Base-by-base conservation (phyloP, 2,329 filamentous ascomycete genomes). In the Hypoxylon sp. region DNA sequence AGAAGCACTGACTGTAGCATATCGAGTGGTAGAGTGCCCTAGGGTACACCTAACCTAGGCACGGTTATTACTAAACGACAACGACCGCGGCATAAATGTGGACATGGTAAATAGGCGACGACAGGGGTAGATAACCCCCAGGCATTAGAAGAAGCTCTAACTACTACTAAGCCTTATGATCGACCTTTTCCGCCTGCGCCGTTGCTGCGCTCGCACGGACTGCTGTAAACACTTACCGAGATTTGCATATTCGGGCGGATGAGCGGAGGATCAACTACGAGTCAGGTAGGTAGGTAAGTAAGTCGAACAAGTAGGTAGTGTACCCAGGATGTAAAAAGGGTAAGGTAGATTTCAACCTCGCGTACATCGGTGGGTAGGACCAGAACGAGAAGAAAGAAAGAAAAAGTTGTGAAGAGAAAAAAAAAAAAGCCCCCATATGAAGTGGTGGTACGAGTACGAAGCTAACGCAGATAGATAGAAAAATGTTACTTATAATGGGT, bases 191-290 rank as follows among this genome's bases (percentile, higher is more conserved):
- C 58, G 62, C 56, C 49, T 40, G 55, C 40, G 56, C 56, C 50
- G 25, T 60, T 14, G 40, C 55, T 55, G 57, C 51, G 59, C 17
- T 22, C 40, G 33, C 64, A 40, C 40, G 48, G 27, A 59, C 40
- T 58, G 44, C 67, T 68, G 49, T 56, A 60, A 49, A 61, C 13
- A 56, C 44, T 53, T 68, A 68, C 61, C 64, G 64, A 70, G 37
- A 17, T 20, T 31, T 61, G 64, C 50, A 67, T 50, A 20, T 56
- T 57, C 46, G 64, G 37, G 31, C 49, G 53, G 61, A 25, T 7
- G 46, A 37, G 27, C 54, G 49, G 62, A 50, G 63, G 33, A 42
- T 49, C 44, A 20, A 35, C 37, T 22, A 56, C 62, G 27, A 46
- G 42, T 25, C 27, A 66, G 54, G 54, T 65, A 68, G 51, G 42